Evolutionary conservation across 805 yeast species (phyloP).

Genomic region (Tanozyma kutaoensis): DNA sequence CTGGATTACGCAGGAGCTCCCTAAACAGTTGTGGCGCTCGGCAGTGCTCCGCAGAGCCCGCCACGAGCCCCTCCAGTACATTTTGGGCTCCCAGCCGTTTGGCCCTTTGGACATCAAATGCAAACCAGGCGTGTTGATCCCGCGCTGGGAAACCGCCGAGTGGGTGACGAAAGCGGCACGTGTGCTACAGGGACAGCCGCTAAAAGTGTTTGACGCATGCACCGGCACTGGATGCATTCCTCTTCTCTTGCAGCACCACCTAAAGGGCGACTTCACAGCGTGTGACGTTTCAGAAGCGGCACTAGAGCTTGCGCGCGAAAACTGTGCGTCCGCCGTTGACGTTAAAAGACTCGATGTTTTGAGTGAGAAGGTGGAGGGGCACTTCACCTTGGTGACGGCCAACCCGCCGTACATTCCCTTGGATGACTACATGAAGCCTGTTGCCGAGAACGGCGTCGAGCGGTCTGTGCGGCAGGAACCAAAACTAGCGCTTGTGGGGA

Average conservation of each 20-base stretch:
- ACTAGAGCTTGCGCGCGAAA: conserved; percentile 32
- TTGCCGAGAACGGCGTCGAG: conserved; percentile 30
- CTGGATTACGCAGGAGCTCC: conserved; percentile 55
- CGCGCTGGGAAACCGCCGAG: conserved; percentile 93
- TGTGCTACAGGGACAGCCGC: conserved; percentile 48
- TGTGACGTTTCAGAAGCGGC: conserved; percentile 49
- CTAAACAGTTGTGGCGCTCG: conserved; percentile 24
- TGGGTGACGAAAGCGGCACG: conserved; percentile 51
- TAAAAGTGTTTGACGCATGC: conserved; percentile 6
- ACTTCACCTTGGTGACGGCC: conserved; percentile 48
- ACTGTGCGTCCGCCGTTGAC: conserved; percentile 10
- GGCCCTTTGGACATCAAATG: conserved; percentile 54
- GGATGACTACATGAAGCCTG: conserved; percentile 24
- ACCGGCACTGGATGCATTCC: conserved; percentile 60
- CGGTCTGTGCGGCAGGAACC: conserved; percentile 71
- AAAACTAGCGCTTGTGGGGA: conserved; percentile 63
- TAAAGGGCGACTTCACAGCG: conserved; percentile 21
- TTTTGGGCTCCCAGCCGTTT: conserved; percentile 80
- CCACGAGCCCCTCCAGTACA: conserved; percentile 69
- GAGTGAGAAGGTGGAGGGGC: background rate
- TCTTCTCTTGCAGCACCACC: conserved; percentile 25
- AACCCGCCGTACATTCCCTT: conserved; percentile 83
- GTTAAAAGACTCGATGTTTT: no score
- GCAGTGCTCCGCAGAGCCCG: conserved; percentile 44
- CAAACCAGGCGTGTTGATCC: conserved; percentile 59